phyloP scores from a whole-genome alignment of 176 grass and related monocot species.

The Echinochloa phyllopogon region DNA sequence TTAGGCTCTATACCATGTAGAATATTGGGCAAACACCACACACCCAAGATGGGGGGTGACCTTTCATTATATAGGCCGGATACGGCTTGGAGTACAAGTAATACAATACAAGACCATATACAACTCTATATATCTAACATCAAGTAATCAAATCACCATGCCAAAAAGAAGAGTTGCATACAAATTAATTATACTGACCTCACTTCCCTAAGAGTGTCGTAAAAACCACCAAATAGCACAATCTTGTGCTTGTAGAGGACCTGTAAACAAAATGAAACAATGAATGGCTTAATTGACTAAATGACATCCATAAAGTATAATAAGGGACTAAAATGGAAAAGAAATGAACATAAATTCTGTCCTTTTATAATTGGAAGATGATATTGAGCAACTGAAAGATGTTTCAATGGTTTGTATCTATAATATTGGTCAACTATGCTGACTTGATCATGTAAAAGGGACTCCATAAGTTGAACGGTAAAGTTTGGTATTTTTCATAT shows the following conservation, averaged over 20 bases:
- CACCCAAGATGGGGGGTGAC: too few relatives aligned
- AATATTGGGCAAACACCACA: too few relatives aligned
- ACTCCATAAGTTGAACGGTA: conserved; percentile 1
- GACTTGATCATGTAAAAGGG: neutral
- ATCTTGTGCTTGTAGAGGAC: conserved; percentile 99
- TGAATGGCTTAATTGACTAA: conserved; percentile 14
- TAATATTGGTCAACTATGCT: conserved; percentile 7
- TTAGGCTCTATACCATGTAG: too few relatives aligned
- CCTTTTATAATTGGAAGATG: neutral
- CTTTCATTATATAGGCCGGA: too few relatives aligned
- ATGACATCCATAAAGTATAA: neutral
- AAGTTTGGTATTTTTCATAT: conserved; percentile 10
- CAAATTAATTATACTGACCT: conserved; percentile 58
- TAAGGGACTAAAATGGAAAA: neutral
- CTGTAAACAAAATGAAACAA: conserved; percentile 54
- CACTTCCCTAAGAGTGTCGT: conserved; percentile 97
- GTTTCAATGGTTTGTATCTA: neutral
- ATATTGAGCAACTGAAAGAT: conserved; percentile 3
- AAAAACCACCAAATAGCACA: conserved; percentile 96
- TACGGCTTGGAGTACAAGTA: too few relatives aligned
- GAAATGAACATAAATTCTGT: neutral
- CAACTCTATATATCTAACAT: too few relatives aligned
- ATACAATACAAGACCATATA: too few relatives aligned
- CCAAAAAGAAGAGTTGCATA: conserved; percentile 20
- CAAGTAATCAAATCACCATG: conserved; percentile 34